phyloP scores from a whole-genome alignment of 164 flowering plant species.

The Nymphaea colorata region DNA sequence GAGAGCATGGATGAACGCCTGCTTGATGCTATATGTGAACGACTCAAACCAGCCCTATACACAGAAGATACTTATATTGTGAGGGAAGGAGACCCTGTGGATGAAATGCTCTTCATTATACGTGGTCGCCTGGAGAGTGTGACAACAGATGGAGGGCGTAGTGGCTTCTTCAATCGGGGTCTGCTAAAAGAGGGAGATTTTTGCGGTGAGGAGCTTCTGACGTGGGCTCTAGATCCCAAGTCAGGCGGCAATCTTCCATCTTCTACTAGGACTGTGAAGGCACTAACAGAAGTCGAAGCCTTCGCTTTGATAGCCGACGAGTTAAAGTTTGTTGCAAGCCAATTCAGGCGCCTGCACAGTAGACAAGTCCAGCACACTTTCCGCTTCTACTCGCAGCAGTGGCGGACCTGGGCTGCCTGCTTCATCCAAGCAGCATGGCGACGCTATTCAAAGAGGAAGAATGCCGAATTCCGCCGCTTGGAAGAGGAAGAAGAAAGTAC shows the following conservation, averaged over 20 bases:
- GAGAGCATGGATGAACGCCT: constrained; percentile 92
- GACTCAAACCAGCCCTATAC: constrained; percentile 78
- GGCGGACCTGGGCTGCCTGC: constrained; percentile 99
- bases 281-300: constrained; percentile 86
- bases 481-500: constrained; percentile 38
- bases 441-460: constrained; percentile 71
- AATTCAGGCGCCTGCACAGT: constrained; percentile 95
- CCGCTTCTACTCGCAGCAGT: constrained; percentile 94
- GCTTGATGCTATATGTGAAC: constrained; percentile 96
- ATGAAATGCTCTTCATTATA: constrained; percentile 93
- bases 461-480: constrained; percentile 43
- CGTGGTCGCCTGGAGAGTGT: constrained; percentile 95
- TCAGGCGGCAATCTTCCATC: constrained; percentile 82
- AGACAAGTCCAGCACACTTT: constrained; percentile 95
- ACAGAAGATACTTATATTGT: constrained; percentile 71
- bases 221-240: constrained; percentile 96
- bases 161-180: constrained; percentile 85
- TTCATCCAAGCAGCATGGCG: constrained; percentile 98
- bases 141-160: constrained; percentile 94
- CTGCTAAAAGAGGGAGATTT: constrained; percentile 83
- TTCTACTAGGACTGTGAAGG: constrained; percentile 88
- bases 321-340: constrained; percentile 86
- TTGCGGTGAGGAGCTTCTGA: constrained; percentile 95
- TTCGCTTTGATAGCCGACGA: constrained; percentile 89
- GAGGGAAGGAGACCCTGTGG: constrained; percentile 97